A percentile compares a stretch with the other conserved stretches of the same genome.
Evolutionary conservation across 345 rosid genomes (phyloP).

Genomic region (Populus alba): DNA sequence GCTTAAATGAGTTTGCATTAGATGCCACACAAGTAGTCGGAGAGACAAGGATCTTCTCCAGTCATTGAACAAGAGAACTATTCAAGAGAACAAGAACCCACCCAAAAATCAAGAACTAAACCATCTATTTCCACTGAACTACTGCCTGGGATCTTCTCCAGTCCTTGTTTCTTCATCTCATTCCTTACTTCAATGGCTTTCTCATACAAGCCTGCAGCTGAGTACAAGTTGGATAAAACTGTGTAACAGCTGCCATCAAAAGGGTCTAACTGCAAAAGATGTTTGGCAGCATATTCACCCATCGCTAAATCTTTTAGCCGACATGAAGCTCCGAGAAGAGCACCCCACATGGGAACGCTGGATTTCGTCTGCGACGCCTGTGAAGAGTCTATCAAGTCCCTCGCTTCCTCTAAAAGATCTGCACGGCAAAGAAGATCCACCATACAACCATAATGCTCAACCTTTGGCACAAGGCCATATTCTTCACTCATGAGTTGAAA

Average conservation of each 20-base stretch:
- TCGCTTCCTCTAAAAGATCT: constrained; percentile 10
- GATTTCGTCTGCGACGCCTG: not conserved
- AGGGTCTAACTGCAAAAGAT: constrained; percentile 9
- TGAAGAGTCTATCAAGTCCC: constrained; percentile 3
- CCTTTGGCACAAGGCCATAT: constrained; percentile 40
- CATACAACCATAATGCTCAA: constrained; percentile 1
- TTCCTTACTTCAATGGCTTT: not conserved
- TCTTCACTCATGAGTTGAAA: constrained; percentile 39
- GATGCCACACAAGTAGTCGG: not conserved
- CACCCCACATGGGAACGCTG: constrained; percentile 21
- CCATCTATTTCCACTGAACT: constrained; percentile 15
- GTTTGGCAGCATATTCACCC: constrained; percentile 15
- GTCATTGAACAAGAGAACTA: not conserved
- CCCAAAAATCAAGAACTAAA: constrained; percentile 1
- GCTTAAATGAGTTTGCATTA: not conserved
- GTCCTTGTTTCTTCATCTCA: constrained; percentile 2
- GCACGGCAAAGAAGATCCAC: constrained; percentile 8
- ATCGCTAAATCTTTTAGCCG: not conserved
- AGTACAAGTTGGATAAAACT: constrained; percentile 10
- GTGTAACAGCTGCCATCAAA: constrained; percentile 7
- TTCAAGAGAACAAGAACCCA: not conserved
- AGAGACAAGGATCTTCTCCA: not conserved
- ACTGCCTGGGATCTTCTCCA: constrained; percentile 9
- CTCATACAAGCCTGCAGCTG: constrained; percentile 12
- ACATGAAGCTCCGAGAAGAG: constrained; percentile 20